Evolutionary conservation across 1,284 basidiomycete genomes (phyloP).

Genomic region (Megacollybia platyphylla): DNA sequence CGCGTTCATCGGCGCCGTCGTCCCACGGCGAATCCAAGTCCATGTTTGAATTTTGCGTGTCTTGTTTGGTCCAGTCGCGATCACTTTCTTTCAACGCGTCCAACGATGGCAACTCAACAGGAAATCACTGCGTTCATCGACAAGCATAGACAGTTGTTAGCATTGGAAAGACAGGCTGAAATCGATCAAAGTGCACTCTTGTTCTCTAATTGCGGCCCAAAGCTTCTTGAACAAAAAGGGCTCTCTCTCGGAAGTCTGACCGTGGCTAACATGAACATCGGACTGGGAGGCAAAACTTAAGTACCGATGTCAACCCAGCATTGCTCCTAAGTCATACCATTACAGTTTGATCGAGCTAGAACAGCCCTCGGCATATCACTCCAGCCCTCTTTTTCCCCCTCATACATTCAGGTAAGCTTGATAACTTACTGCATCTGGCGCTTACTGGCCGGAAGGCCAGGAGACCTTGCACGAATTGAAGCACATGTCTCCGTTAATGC

Average conservation of each 20-base stretch:
- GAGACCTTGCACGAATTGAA: conserved; percentile 78
- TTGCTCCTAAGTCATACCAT: conserved; percentile 15
- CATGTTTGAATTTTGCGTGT: neutral
- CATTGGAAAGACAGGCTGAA: conserved; percentile 70
- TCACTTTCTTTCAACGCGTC: neutral
- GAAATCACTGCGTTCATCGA: conserved; percentile 42
- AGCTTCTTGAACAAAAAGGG: conserved; percentile 79
- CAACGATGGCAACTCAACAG: neutral
- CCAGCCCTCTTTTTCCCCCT: conserved; percentile 61
- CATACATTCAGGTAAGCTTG: conserved; percentile 63
- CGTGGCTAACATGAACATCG: conserved; percentile 59
- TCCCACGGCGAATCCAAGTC: conserved; percentile 43
- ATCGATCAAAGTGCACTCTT: conserved; percentile 72
- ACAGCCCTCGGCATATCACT: conserved; percentile 71
- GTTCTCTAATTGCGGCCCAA: conserved; percentile 75
- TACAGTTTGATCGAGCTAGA: conserved; percentile 77
- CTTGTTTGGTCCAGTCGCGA: neutral
- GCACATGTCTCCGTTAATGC: conserved; percentile 35
- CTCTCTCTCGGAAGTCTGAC: conserved; percentile 69
- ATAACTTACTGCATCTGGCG: conserved; percentile 2
- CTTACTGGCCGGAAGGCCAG: conserved; percentile 30
- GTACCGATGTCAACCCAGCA: conserved; percentile 12
- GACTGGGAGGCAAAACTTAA: conserved; percentile 86
- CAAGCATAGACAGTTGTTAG: conserved; percentile 58
- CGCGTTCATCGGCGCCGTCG: conserved; percentile 19